Conservation (phyloP, 192 early-diverging fungal genomes). For the Coemansia aciculifera region DNA sequence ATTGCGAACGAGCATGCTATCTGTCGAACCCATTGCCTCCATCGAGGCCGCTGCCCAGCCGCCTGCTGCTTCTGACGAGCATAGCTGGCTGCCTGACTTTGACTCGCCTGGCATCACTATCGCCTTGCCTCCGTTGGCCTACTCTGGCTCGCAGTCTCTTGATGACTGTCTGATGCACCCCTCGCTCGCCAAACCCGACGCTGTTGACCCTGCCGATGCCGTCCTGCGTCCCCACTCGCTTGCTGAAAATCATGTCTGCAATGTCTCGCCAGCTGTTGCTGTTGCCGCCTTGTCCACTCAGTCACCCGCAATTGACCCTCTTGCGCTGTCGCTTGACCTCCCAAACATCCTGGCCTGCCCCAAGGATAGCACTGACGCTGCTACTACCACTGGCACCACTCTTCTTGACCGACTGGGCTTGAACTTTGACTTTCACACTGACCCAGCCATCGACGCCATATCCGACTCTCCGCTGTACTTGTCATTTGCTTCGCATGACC, state of each 20-base stretch:
- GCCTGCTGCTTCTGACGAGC: constrained; percentile 1
- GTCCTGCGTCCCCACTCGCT: constrained; percentile 4
- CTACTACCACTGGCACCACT: not conserved
- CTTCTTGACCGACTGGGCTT: constrained; percentile 27
- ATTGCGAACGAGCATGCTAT: constrained; percentile 23
- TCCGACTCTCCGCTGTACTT: constrained; percentile 29
- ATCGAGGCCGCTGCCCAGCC: not conserved
- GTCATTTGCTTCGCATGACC: not conserved
- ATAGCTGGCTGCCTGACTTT: constrained; percentile 47
- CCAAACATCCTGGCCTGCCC: not conserved
- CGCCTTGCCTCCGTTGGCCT: constrained; percentile 20
- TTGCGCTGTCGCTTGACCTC: not conserved
- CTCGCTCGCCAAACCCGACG: not conserved
- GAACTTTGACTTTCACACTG: constrained; percentile 38
- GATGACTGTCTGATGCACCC: not conserved
- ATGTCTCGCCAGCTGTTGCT: not conserved
- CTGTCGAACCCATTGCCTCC: constrained; percentile 13
- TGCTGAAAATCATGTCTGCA: not conserved
- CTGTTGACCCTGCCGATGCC: not conserved
- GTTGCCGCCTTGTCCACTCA: not conserved
- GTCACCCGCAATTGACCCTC: not conserved
- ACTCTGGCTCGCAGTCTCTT: not conserved
- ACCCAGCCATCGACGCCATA: constrained; percentile 37
- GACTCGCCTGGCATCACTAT: constrained; percentile 30
- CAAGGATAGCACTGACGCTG: not conserved